Evolutionary conservation across 352 stramenopile genomes (phyloP), one percentile per base, ranked within the genome.

Genomic region (Blastocystis sp.): DNA sequence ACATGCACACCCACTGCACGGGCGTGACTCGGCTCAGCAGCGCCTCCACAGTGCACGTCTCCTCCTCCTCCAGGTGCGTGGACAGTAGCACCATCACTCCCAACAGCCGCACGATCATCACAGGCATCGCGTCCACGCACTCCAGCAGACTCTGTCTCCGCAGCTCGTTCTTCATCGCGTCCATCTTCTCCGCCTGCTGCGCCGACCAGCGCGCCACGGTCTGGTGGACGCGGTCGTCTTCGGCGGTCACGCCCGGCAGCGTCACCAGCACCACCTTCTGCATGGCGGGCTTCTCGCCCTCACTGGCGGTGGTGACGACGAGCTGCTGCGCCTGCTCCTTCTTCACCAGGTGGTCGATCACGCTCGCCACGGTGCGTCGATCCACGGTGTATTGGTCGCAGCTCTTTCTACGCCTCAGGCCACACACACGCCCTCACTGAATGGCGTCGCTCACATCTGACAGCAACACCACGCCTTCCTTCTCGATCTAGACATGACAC

Each of bases 221-320:
- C 4, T 74, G 26, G 4, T 9, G 31, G 10, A 74, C 35, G n/a
- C 35, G 26, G 12, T 51, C 35, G 16, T 59, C 24, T 12, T 63
- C 59, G 10, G 33, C 26, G 4, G 50, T 26, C 35, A 63, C 39
- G 3, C 24, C 45, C n/a, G 24, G 19, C 35, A 35, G n/a, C 6
- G 41, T 66, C 26, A 81, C 71, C 31, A 81, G 12, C 26, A 37
- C 19, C 13, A 81, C 62, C 71, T 81, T 81, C 37, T 51, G 39
- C 24, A 81, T 6, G 9, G 39, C 26, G 4, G 35, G 10, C 62
- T 19, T 29, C 19, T 45, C 33, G 13, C 29, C 41, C 13, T 24
- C 37, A 21, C 19, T 37, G 0, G 45, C 45, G 0, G 45, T 55
- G 45, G 9, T 10, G 37, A 81, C 37, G 16, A n/a, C 21, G 41